Evolutionary conservation across 306 rosid species (phyloP).

Genomic region (Medicago lupulina): DNA sequence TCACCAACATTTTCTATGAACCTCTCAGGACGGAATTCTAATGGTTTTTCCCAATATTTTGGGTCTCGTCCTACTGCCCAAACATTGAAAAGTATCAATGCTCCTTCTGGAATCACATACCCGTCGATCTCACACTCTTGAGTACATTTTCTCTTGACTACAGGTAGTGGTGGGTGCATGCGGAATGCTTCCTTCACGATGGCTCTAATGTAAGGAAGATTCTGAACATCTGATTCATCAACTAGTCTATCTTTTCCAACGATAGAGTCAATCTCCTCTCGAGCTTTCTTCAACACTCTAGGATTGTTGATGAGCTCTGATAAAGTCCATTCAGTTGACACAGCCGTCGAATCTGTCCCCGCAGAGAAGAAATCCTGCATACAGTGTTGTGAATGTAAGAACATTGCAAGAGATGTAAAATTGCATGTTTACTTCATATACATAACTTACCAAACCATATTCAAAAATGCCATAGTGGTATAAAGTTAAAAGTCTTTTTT

Average conservation of each 20-base stretch:
- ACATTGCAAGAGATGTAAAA: too few relatives aligned
- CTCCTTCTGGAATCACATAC: slow-evolving; percentile 49
- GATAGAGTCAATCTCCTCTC: slow-evolving; percentile 49
- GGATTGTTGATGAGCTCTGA: slow-evolving; percentile 65
- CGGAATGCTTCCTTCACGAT: slow-evolving; percentile 57
- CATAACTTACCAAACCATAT: too few relatives aligned
- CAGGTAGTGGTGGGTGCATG: slow-evolving; percentile 60
- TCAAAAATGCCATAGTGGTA: too few relatives aligned
- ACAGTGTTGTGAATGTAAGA: too few relatives aligned
- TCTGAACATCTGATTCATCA: slow-evolving; percentile 52
- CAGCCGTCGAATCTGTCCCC: slow-evolving; percentile 45
- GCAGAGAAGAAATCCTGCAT: slow-evolving; percentile 57
- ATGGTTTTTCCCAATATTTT: slow-evolving; percentile 49
- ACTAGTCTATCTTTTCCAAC: slow-evolving; percentile 52
- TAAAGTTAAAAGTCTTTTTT: too few relatives aligned
- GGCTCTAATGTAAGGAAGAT: slow-evolving; percentile 62
- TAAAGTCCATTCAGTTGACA: slow-evolving; percentile 50
- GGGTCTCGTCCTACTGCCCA: slow-evolving; percentile 69
- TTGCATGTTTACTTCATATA: too few relatives aligned
- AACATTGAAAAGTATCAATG: slow-evolving; percentile 46
- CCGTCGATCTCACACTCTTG: slow-evolving; percentile 44
- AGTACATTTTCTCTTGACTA: slow-evolving; percentile 48
- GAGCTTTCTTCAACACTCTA: slow-evolving; percentile 42
- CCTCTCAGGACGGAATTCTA: slow-evolving; percentile 50
- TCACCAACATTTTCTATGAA: slow-evolving; percentile 18